These are phyloP conservation scores for Mycosphaerella sp. DNA, from an alignment of 2,329 filamentous ascomycete species.

Conservation along the genomic window DNA sequence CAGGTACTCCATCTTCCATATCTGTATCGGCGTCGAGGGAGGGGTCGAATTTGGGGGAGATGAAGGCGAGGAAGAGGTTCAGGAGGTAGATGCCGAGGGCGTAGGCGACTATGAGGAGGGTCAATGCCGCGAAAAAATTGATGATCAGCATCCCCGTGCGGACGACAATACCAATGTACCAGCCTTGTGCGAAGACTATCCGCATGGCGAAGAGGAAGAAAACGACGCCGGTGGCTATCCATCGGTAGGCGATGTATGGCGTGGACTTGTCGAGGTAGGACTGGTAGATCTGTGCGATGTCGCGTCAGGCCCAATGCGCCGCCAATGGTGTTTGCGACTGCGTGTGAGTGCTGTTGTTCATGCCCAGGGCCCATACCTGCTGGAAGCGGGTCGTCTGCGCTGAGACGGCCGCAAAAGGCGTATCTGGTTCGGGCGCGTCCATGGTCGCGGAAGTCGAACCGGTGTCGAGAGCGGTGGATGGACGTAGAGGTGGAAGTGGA, in stretches of 20 bases:
- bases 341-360: background rate
- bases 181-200: constrained; percentile 88
- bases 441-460: constrained; percentile 43
- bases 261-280: constrained; percentile 88
- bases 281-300: constrained; percentile 72
- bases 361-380: constrained; percentile 50
- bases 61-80: constrained; percentile 97
- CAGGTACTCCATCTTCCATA: constrained; percentile 74
- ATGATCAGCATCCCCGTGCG: background rate
- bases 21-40: constrained; percentile 92
- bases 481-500: background rate
- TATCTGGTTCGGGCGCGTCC: constrained; percentile 85
- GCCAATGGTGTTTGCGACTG: background rate
- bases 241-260: constrained; percentile 82
- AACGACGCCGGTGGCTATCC: constrained; percentile 71
- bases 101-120: constrained; percentile 67
- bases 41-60: constrained; percentile 97
- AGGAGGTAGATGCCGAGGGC: constrained; percentile 97
- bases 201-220: constrained; percentile 79
- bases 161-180: constrained; percentile 78
- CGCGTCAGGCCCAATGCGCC: background rate
- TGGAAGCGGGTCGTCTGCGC: constrained; percentile 72
- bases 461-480: background rate
- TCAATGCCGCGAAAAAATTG: background rate
- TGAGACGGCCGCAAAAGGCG: constrained; percentile 83